phyloP scores from a whole-genome alignment of 495 filamentous ascomycete genomes.

The Podospora didyma region DNA sequence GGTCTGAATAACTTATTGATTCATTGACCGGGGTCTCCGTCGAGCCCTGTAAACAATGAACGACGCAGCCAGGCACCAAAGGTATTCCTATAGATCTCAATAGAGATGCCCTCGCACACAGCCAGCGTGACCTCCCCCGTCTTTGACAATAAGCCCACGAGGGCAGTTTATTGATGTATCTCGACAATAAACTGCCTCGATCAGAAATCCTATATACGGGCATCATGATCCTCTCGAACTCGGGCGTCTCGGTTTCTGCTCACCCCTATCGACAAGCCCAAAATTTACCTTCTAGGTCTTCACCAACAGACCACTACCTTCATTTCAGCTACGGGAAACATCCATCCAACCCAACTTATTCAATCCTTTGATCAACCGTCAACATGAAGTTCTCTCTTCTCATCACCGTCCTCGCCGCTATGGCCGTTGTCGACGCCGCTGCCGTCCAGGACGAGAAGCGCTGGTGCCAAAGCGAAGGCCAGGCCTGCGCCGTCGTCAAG shows the following conservation, averaged over 20 bases:
- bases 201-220: too few species aligned
- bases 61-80: too few species aligned
- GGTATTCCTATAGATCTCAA: not conserved
- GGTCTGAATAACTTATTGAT: conserved; percentile 20
- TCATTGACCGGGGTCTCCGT: not conserved
- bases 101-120: not conserved
- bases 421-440: conserved; percentile 21
- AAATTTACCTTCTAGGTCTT: not conserved
- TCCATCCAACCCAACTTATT: not conserved
- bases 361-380: not conserved
- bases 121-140: not conserved
- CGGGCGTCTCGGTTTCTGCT: not conserved
- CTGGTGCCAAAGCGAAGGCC: conserved; percentile 27
- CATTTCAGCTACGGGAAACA: not conserved
- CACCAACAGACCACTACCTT: not conserved
- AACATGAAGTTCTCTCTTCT: conserved; percentile 38
- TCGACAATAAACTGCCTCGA: not conserved
- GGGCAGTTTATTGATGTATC: not conserved
- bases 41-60: not conserved
- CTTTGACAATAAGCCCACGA: not conserved
- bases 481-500: conserved; percentile 37
- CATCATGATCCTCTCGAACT: too few species aligned
- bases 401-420: conserved; percentile 29
- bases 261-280: not conserved
- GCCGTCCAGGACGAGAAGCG: conserved; percentile 22